Evolutionary conservation across 2,329 filamentous ascomycete species (phyloP).

Genomic region (Aspergillus japonicus): DNA sequence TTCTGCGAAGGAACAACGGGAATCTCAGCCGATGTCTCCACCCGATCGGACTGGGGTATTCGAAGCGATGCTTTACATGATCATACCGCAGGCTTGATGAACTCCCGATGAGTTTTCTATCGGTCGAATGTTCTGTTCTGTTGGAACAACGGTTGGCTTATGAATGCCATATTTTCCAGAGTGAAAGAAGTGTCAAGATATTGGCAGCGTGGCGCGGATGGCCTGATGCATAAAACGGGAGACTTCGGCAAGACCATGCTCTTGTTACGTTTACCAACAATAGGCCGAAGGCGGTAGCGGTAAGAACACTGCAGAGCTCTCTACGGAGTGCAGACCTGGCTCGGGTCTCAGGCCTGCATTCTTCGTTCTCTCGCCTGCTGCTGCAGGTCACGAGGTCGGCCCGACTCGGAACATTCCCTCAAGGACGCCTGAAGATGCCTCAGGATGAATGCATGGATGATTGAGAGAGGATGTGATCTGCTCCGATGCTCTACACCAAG

Average conservation of each 20-base stretch:
- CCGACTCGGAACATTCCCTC: too few species aligned
- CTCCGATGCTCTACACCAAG: too few species aligned
- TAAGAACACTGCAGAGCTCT: background rate
- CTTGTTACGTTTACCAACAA: background rate
- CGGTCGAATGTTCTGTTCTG: background rate
- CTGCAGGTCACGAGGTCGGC: too few species aligned
- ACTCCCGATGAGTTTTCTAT: background rate
- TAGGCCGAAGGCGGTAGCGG: background rate
- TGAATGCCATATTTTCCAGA: background rate
- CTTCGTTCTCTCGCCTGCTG: too few species aligned
- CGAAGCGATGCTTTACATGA: background rate
- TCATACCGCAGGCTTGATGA: background rate
- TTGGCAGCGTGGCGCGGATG: too few species aligned
- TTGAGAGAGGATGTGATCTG: too few species aligned
- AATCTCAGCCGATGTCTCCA: background rate
- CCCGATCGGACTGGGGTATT: background rate
- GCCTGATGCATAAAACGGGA: too few species aligned
- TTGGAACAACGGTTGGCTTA: background rate
- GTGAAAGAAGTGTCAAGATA: background rate
- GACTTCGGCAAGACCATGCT: too few species aligned
- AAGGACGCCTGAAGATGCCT: too few species aligned
- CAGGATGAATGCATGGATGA: too few species aligned
- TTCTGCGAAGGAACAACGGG: background rate
- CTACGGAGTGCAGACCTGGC: background rate
- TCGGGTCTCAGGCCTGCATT: background rate